These are phyloP conservation scores for Euclidium syriacum DNA, from an alignment of 345 rosid genomes.

Conservation along the genomic window DNA sequence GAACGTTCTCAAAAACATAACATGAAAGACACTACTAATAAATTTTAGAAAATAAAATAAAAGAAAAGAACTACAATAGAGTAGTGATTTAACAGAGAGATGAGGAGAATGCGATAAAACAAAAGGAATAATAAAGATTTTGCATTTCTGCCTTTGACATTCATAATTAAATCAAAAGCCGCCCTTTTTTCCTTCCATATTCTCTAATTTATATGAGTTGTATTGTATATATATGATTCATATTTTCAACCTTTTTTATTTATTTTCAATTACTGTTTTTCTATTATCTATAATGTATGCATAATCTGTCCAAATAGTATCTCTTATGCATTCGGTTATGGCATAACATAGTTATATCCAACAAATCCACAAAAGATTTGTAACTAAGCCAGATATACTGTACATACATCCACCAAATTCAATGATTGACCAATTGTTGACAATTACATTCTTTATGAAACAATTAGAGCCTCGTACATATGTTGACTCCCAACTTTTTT, in stretches of 20 bases:
- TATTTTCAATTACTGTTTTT: background rate
- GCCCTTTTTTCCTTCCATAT: background rate
- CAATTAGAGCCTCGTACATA: too few species aligned
- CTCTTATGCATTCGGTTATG: background rate
- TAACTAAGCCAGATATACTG: too few species aligned
- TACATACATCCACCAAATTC: background rate
- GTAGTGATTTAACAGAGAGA: background rate
- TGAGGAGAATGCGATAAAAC: background rate
- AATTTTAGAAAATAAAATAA: background rate
- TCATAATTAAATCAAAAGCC: background rate
- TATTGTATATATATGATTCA: background rate
- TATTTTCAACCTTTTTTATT: background rate
- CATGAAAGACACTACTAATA: too few species aligned
- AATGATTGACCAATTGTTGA: too few species aligned
- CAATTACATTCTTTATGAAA: too few species aligned
- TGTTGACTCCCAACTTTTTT: too few species aligned
- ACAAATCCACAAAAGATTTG: background rate
- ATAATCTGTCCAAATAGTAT: background rate
- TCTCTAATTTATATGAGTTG: background rate
- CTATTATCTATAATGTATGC: background rate
- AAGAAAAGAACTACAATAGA: background rate
- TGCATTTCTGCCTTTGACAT: background rate
- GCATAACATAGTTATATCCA: background rate
- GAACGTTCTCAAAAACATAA: background rate
- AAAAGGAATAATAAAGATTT: slow-evolving; percentile 1